Percentiles rank a stretch among this genome's conserved stretches.
These are phyloP conservation scores for Phytopythium cucurbitacearum DNA, from an alignment of 352 stramenopile species.

Conservation along the genomic window DNA sequence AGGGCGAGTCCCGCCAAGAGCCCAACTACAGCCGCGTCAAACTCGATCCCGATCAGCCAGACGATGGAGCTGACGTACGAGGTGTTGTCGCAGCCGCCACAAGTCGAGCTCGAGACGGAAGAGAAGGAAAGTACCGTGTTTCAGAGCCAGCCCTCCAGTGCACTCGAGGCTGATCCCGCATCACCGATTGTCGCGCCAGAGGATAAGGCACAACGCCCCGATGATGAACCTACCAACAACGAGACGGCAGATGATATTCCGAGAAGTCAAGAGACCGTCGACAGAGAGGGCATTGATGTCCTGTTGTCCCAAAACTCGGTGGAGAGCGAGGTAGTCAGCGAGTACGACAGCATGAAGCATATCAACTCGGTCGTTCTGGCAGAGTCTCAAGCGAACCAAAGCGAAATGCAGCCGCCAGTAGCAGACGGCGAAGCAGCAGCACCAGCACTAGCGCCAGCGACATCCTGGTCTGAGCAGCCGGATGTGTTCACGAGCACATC, in stretches of 20 bases:
- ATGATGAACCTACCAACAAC: too few species aligned
- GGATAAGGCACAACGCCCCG: too few species aligned
- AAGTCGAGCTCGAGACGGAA: slow-evolving; percentile 4
- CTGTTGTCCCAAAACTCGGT: too few species aligned
- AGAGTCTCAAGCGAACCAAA: slow-evolving; percentile 1
- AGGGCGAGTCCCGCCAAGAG: slow-evolving; percentile 11
- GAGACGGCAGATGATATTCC: too few species aligned
- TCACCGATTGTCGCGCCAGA: too few species aligned
- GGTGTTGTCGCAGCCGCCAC: not conserved
- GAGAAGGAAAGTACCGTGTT: slow-evolving; percentile 8
- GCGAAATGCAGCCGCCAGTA: not conserved
- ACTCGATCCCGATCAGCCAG: slow-evolving; percentile 25
- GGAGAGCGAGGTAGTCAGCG: too few species aligned
- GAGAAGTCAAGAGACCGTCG: too few species aligned
- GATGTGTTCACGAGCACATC: slow-evolving; percentile 69
- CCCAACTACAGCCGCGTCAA: slow-evolving; percentile 17
- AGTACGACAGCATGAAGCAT: not conserved
- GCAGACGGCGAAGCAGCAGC: not conserved
- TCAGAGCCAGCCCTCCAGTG: not conserved
- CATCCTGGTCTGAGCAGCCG: not conserved
- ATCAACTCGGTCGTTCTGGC: too few species aligned
- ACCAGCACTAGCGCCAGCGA: not conserved
- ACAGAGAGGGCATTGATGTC: too few species aligned
- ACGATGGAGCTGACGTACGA: slow-evolving; percentile 31
- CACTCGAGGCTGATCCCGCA: too few species aligned